Percentiles rank a stretch among this genome's conserved stretches.
phyloP scores from a whole-genome alignment of 139 green algal species.

The Volvox africanus region DNA sequence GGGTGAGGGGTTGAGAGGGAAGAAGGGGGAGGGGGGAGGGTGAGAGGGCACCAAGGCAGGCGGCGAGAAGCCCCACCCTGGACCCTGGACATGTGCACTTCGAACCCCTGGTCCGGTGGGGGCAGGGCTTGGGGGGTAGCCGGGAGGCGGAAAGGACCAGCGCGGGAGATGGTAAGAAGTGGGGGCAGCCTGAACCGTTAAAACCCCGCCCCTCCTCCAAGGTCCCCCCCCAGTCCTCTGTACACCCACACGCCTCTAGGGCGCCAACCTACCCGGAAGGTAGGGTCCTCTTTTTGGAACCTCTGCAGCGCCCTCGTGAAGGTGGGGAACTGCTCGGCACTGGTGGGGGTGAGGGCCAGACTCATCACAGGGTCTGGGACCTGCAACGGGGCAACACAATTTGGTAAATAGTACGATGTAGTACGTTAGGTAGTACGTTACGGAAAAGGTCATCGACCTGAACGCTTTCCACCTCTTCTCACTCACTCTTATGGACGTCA shows the following conservation, averaged over 20 bases:
- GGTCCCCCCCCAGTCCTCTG: not conserved
- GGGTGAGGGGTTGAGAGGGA: not conserved
- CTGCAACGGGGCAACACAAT: not conserved
- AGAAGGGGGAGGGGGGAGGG: not conserved
- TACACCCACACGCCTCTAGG: not conserved
- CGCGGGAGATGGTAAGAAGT: too few relatives aligned
- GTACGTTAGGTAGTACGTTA: not conserved
- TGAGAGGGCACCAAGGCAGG: not conserved
- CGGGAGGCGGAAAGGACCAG: too few relatives aligned
- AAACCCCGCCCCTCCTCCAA: not conserved
- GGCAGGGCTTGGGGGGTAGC: too few relatives aligned
- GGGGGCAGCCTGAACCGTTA: too few relatives aligned
- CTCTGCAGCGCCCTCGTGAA: constrained; percentile 82
- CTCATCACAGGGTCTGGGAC: constrained; percentile 98
- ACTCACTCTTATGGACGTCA: constrained; percentile 90
- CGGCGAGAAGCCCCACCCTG: not conserved
- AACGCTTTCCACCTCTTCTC: not conserved
- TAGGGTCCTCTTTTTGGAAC: constrained; percentile 98
- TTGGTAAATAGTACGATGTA: too few relatives aligned
- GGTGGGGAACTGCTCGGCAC: constrained; percentile 71
- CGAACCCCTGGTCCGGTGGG: too few relatives aligned
- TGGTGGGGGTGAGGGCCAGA: constrained; percentile 82
- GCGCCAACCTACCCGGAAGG: constrained; percentile 80
- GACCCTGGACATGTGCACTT: too few relatives aligned
- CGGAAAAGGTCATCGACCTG: not conserved